Conservation (phyloP, 306 rosid species). For the Adenanthera pavonina region DNA sequence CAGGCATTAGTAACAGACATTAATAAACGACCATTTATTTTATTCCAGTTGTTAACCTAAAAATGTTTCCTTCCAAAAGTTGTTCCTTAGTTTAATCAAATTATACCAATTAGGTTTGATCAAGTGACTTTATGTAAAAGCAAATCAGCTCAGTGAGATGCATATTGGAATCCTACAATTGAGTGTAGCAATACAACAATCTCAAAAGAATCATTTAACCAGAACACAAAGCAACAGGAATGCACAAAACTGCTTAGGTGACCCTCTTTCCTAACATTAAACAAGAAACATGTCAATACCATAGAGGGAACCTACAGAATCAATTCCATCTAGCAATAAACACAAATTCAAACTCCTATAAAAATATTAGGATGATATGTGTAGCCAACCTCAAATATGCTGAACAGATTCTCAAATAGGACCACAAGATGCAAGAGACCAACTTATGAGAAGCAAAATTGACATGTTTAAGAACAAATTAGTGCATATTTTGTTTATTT, state of each 20-base stretch:
- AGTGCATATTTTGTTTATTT: background rate
- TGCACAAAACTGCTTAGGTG: slow-evolving; percentile 1
- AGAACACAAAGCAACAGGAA: background rate
- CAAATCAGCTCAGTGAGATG: slow-evolving; percentile 1
- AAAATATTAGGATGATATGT: slow-evolving; percentile 19
- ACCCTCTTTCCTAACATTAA: background rate
- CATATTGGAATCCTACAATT: slow-evolving; percentile 19
- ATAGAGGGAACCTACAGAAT: background rate
- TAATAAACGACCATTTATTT: background rate
- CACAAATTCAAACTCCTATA: background rate
- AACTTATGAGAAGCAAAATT: background rate
- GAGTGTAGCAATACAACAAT: background rate
- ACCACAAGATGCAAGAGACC: slow-evolving; percentile 13
- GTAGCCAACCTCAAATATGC: slow-evolving; percentile 3
- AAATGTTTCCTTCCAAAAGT: background rate
- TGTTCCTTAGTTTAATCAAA: slow-evolving; percentile 8
- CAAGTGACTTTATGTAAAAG: slow-evolving; percentile 2
- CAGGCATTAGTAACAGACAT: background rate
- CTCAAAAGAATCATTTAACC: background rate
- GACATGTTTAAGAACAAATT: background rate
- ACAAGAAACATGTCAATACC: background rate
- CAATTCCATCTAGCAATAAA: slow-evolving; percentile 10
- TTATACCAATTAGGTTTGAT: slow-evolving; percentile 15
- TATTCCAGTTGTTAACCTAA: background rate
- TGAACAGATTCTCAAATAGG: background rate